Base-by-base conservation (phyloP, 2,329 filamentous ascomycete species). In the Paraphaeosphaeria sporulosa region DNA sequence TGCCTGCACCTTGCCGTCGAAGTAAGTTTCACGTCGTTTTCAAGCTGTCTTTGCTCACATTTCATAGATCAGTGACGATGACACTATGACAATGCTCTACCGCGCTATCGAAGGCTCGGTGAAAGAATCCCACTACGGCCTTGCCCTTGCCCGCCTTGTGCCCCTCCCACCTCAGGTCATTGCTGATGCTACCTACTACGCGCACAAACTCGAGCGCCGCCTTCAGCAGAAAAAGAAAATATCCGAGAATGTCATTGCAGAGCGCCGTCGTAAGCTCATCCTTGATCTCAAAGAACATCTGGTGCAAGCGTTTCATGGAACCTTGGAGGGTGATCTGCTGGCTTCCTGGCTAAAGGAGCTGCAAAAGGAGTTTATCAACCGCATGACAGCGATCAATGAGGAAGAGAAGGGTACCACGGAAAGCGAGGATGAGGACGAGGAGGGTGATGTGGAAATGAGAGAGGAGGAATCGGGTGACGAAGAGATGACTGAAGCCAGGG, bases 61-160 rank as follows among this genome's bases (percentile, higher is more conserved):
- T 17, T 25, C 12, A 19, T 27, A 76, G 74, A 73, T 76, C 51
- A 76, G 80, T 0, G 78, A 85, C 2, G 80, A 84, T 2, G 83
- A 87, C 0, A 87, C 85, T 38, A 91, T 97, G 80, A 92, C 85
- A 0, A 97, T 98, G 93, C 82, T 95, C 0, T 98, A 98, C 79
- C 94, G 89, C 64, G 85, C 97, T 40, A 83, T 86, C 0, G 85
- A 90, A 15, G 94, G 95, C 0, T 86, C 86, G 0, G 86, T 92
- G 0, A 80, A 87, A 58, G 88, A 92, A 57, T 82, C 87, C 48
- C 88, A 93, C 66, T 99, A 99, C 70, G 95, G 95, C 0, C 85
- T 97, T n/a, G 84, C 89, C 0, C 84, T 97, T 3, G 93, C 94
- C 0, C 87, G 87, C 34, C 85, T 93, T 0, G 83, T 95, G 25